A percentile compares a stretch with the other conserved stretches of the same genome.
phyloP scores from a whole-genome alignment of 2,329 filamentous ascomycete genomes.

The Exophiala phaeomuriformis region DNA sequence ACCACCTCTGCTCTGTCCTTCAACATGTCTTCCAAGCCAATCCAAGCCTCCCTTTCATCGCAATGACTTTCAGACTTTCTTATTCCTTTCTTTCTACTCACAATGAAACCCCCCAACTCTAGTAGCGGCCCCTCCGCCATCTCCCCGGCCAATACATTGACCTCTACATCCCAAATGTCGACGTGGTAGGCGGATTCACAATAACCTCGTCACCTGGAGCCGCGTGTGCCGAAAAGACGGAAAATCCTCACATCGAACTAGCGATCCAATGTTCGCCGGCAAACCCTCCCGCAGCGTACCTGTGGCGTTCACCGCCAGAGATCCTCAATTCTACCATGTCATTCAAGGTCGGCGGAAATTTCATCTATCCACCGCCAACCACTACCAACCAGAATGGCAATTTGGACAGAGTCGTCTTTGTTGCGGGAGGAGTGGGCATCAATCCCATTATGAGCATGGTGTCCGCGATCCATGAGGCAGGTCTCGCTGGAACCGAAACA shows the following conservation, averaged over 20 bases:
- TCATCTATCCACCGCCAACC: slow-evolving; percentile 63
- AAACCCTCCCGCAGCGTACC: slow-evolving; percentile 68
- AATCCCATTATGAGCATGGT: slow-evolving; percentile 44
- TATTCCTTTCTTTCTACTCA: slow-evolving; percentile 3
- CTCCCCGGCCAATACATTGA: slow-evolving; percentile 84
- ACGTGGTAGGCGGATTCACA: slow-evolving; percentile 76
- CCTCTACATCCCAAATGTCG: slow-evolving; percentile 61
- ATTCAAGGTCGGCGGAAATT: slow-evolving; percentile 72
- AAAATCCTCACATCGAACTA: slow-evolving; percentile 59
- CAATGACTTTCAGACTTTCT: neutral
- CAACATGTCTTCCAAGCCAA: no score
- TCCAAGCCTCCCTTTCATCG: no score
- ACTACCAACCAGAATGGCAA: slow-evolving; percentile 32
- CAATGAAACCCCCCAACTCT: slow-evolving; percentile 12
- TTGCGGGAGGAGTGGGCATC: slow-evolving; percentile 76
- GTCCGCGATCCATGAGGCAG: slow-evolving; percentile 20
- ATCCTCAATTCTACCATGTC: slow-evolving; percentile 53
- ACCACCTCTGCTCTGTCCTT: no score
- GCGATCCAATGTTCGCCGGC: slow-evolving; percentile 65
- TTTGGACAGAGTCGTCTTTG: slow-evolving; percentile 59
- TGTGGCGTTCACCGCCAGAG: slow-evolving; percentile 54
- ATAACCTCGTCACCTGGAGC: slow-evolving; percentile 65
- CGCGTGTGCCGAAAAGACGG: slow-evolving; percentile 25
- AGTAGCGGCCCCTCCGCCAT: slow-evolving; percentile 49
- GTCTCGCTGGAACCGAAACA: slow-evolving; percentile 6